Evolutionary conservation across 352 stramenopile species (phyloP).

Genomic region (Phytophthora chlamydospora): DNA sequence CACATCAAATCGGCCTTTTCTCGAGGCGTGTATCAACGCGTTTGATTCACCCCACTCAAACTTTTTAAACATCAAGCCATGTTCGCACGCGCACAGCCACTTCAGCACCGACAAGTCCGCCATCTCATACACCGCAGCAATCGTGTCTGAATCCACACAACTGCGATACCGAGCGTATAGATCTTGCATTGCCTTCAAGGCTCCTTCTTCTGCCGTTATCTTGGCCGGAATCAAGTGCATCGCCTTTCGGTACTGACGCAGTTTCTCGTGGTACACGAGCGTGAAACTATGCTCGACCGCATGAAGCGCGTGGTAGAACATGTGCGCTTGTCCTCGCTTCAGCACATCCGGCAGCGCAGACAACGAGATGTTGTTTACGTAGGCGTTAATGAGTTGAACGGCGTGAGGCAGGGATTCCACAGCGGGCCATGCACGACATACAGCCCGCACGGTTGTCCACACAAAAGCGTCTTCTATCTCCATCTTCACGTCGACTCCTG

Average conservation of each 20-base stretch:
- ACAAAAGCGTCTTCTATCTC: not conserved
- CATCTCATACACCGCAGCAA: not conserved
- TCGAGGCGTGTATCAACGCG: slow-evolving; percentile 3
- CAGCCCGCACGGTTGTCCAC: slow-evolving; percentile 7
- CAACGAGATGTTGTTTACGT: not conserved
- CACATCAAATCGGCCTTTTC: slow-evolving; percentile 1
- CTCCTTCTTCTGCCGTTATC: slow-evolving; percentile 3
- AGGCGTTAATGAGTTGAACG: slow-evolving; percentile 8
- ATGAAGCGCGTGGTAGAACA: slow-evolving; percentile 6
- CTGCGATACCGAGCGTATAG: slow-evolving; percentile 5
- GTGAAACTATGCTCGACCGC: slow-evolving; percentile 9
- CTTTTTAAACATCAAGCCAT: not conserved
- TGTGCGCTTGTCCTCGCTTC: not conserved
- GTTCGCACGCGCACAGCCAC: slow-evolving; percentile 3
- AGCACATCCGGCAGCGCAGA: slow-evolving; percentile 3
- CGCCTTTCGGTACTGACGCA: slow-evolving; percentile 16
- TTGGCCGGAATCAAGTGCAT: slow-evolving; percentile 8
- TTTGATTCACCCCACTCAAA: not conserved
- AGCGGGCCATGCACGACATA: not conserved
- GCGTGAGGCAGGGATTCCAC: slow-evolving; percentile 6
- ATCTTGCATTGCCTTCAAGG: slow-evolving; percentile 6
- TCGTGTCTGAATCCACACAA: not conserved
- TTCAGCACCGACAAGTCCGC: slow-evolving; percentile 11
- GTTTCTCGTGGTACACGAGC: slow-evolving; percentile 17
- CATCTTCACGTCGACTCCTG: not conserved